Percentiles rank a stretch among this genome's conserved stretches.
Conservation (phyloP, 108 stramenopile genomes). For the Bacterosira constricta region DNA sequence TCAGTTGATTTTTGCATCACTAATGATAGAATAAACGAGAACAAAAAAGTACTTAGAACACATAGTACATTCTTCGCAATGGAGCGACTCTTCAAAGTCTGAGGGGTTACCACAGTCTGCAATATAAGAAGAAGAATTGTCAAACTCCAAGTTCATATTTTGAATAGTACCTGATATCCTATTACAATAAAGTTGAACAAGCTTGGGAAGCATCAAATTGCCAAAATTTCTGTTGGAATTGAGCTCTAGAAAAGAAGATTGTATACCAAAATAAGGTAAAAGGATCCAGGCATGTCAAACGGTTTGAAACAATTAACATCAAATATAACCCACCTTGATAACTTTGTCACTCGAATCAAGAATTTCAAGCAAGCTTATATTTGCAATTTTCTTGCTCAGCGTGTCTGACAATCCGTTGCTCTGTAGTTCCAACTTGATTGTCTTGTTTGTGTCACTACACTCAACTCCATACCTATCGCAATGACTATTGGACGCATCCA, state of each 20-base stretch:
- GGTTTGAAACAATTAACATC: neutral
- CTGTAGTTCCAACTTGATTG: neutral
- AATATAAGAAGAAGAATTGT: conserved; percentile 6
- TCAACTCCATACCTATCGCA: conserved; percentile 8
- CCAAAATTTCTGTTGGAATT: conserved; percentile 45
- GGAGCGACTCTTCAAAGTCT: conserved; percentile 9
- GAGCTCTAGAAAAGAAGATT: conserved; percentile 38
- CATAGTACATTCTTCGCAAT: conserved; percentile 23
- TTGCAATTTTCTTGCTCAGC: conserved; percentile 49
- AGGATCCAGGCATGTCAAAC: neutral
- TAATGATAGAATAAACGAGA: no score
- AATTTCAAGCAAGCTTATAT: conserved; percentile 38
- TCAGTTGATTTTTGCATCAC: no score
- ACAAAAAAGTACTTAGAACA: conserved; percentile 10
- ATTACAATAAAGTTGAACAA: conserved; percentile 22
- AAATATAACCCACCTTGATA: neutral
- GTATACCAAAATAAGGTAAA: neutral
- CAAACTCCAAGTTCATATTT: neutral
- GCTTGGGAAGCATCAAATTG: neutral
- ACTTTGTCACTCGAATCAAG: conserved; percentile 56
- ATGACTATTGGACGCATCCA: neutral
- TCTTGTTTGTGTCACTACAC: neutral
- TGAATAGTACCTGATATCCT: conserved; percentile 9
- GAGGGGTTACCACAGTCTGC: conserved; percentile 34
- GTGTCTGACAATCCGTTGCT: conserved; percentile 43